Base-by-base conservation (phyloP, 192 early-diverging fungal species). In the Allomyces macrogynus region DNA sequence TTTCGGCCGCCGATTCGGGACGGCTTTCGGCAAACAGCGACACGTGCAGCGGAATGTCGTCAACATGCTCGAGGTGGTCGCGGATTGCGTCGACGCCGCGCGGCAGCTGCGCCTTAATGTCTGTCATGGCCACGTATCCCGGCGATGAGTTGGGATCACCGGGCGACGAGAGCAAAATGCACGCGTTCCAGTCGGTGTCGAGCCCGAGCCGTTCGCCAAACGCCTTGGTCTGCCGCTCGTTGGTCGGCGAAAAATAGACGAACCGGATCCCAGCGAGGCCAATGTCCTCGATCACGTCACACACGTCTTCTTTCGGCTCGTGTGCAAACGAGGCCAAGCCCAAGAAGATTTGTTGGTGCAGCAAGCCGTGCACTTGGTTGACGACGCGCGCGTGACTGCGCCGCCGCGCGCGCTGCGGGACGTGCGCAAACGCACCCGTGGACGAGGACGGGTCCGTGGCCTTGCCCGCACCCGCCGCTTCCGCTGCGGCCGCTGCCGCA, bases 171-270 rank as follows among this genome's bases (percentile, higher is more conserved):
- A 99, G 78, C 43, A 99, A 69, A 61, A 99, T 97, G 71, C 96
- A 99, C 63, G 88, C 86, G 75, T 99, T 99, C 96, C 96, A 99
- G 69, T 97, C 94, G 2, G 94, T 96, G 70, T 95, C 96, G 44
- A 99, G 75, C 1, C 96, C 96, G 16, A 99, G 74, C 23, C 89
- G 77, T 73, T 99, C 94, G 14, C 89, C 94, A 83, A 92, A 99
- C 7, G 96, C 89, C 85, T 99, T 99, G 74, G 88, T 93, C 75
- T 99, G 92, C 7, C 94, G 79, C 69, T 96, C 94, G 16, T 80
- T 85, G 1, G 90, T 80, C 4, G 82, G 80, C 14, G 93, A 96
- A 73, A 97, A 97, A 69, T 95, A 95, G 3, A 96, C 93, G 75
- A 97, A 99, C 9, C 96, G 84, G 68, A 99, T 99, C n/a, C 96